Evolutionary conservation across 352 stramenopile genomes (phyloP).

Genomic region (Blastocystis hominis): DNA sequence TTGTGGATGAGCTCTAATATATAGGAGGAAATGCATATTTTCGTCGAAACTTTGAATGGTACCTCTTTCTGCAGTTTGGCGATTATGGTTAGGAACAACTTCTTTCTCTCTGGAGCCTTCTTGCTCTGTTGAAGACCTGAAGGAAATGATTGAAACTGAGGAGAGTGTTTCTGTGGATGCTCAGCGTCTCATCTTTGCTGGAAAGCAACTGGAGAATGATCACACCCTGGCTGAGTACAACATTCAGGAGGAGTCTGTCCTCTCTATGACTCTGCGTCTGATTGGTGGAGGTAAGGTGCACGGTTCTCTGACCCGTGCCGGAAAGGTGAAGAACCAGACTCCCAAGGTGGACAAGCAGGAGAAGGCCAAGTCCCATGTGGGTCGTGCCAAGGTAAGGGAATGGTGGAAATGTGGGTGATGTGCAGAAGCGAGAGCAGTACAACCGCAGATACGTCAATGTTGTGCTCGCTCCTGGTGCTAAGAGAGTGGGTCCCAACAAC

Average conservation of each 20-base stretch:
- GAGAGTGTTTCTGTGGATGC: conserved; percentile 3
- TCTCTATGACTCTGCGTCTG: conserved; percentile 38
- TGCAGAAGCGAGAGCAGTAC: conserved; percentile 98
- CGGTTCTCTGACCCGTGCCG: conserved; percentile 97
- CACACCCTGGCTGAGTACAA: conserved; percentile 62
- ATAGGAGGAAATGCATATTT: conserved; percentile 10
- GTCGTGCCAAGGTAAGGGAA: conserved; percentile 77
- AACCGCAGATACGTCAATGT: conserved; percentile 99
- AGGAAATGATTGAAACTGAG: background rate
- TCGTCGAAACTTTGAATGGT: conserved; percentile 27
- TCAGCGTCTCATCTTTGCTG: conserved; percentile 26
- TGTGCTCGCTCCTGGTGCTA: conserved; percentile 82
- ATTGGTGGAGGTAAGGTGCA: conserved; percentile 79
- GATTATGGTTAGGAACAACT: background rate
- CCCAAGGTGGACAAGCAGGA: conserved; percentile 97
- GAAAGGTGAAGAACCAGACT: conserved; percentile 99
- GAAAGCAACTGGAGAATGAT: conserved; percentile 58
- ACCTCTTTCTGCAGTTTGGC: background rate
- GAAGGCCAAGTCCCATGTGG: conserved; percentile 86
- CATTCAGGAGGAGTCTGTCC: background rate
- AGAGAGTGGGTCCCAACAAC: background rate
- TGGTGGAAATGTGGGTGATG: background rate
- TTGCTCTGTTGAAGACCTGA: background rate
- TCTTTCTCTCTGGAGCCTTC: conserved; percentile 1
- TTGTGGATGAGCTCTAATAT: background rate